A percentile compares a stretch with the other conserved stretches of the same genome.
Conservation (phyloP, 108 stramenopile genomes). For the Schizochytrium sp. region DNA sequence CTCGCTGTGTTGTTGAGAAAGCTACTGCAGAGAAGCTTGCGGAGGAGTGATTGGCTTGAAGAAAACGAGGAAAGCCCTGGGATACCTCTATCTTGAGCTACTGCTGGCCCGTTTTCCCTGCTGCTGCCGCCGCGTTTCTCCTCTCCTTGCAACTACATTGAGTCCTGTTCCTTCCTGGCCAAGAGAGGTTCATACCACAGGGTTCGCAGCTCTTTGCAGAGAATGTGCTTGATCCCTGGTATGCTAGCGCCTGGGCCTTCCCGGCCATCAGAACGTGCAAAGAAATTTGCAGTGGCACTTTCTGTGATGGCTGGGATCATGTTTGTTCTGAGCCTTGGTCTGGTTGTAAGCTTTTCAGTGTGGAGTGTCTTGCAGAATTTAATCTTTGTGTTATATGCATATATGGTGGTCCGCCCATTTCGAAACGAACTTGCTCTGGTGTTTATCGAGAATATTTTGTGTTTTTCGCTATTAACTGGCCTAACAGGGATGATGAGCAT, state of each 20-base stretch:
- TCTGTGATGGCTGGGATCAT: background rate
- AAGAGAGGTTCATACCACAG: too few species aligned
- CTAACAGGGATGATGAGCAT: background rate
- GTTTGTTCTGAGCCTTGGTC: background rate
- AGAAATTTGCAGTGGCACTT: background rate
- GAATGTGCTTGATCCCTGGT: conserved; percentile 50
- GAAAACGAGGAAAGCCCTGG: too few species aligned
- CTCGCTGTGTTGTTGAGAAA: too few species aligned
- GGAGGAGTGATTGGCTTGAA: too few species aligned
- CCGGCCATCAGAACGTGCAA: conserved; percentile 1
- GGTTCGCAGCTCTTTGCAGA: background rate
- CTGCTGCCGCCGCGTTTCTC: too few species aligned
- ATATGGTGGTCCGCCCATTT: conserved; percentile 1
- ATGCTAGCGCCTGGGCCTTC: conserved; percentile 56
- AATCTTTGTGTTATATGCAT: background rate
- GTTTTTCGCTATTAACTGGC: background rate
- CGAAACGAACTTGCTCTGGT: background rate
- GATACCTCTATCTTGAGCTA: too few species aligned
- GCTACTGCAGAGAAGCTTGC: too few species aligned
- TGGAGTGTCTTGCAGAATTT: conserved; percentile 33
- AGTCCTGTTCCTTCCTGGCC: too few species aligned
- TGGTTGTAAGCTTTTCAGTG: conserved; percentile 21
- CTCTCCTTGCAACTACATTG: too few species aligned
- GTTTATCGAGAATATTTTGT: conserved; percentile 15
- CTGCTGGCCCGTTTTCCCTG: too few species aligned